Percentiles rank a stretch among this genome's conserved stretches.
phyloP scores from a whole-genome alignment of 2,329 filamentous ascomycete genomes.

The Pseudonectria buxi region DNA sequence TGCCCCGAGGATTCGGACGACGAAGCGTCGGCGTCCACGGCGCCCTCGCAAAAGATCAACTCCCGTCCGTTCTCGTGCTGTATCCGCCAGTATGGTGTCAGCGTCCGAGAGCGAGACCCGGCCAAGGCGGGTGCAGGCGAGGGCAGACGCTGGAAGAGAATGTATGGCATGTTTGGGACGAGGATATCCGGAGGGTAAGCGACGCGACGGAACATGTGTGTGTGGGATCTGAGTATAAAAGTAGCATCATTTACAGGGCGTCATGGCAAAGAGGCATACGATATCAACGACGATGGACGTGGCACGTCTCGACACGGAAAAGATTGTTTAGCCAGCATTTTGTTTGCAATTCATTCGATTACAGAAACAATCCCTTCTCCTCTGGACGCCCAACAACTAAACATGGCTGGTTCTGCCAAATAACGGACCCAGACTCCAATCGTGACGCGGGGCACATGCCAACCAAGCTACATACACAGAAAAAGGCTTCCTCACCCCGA shows the following conservation, averaged over 20 bases:
- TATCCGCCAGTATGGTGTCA: conserved; percentile 63
- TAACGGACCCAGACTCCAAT: conserved; percentile 18
- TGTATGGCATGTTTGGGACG: conserved; percentile 60
- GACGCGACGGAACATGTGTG: no score
- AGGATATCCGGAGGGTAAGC: conserved; percentile 35
- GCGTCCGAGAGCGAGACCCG: conserved; percentile 33
- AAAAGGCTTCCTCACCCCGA: conserved; percentile 3
- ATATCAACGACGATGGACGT: no score
- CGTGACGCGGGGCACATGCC: conserved; percentile 7
- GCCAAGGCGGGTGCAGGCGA: conserved; percentile 38
- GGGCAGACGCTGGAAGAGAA: conserved; percentile 50
- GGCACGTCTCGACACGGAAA: no score
- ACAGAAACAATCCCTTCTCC: conserved; percentile 11
- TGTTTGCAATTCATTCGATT: conserved; percentile 7
- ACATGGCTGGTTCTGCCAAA: conserved; percentile 7
- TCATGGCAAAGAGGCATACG: no score
- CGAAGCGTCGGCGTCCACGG: conserved; percentile 17
- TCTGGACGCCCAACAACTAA: conserved; percentile 10
- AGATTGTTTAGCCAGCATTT: conserved; percentile 4
- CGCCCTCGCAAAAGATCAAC: conserved; percentile 3
- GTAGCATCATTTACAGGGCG: no score
- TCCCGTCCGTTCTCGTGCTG: conserved; percentile 61
- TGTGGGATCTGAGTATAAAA: conserved; percentile 2
- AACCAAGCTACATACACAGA: conserved; percentile 13
- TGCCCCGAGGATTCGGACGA: conserved; percentile 34